Evolutionary conservation across 345 rosid species (phyloP).

Genomic region (Bretschneidera sinensis): DNA sequence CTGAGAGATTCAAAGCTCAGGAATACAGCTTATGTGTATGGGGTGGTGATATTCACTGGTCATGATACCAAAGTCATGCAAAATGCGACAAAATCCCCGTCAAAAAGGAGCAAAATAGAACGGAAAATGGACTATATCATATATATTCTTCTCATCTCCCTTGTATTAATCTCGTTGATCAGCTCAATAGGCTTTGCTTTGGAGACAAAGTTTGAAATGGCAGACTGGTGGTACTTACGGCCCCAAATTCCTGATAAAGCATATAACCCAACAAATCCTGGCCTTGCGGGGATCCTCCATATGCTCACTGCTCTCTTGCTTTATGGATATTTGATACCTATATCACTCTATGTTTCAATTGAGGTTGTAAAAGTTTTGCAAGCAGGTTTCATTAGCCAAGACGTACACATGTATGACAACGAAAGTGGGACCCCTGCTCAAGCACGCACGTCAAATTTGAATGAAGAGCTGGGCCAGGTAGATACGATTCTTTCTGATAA

Average conservation of each 20-base stretch:
- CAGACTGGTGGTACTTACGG: slow-evolving; percentile 76
- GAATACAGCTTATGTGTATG: slow-evolving; percentile 74
- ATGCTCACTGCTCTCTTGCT: slow-evolving; percentile 89
- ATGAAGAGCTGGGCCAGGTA: slow-evolving; percentile 97
- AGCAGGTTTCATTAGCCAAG: slow-evolving; percentile 89
- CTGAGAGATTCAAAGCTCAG: slow-evolving; percentile 96
- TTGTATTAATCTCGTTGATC: slow-evolving; percentile 59
- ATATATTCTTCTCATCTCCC: slow-evolving; percentile 71
- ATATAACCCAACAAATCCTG: slow-evolving; percentile 57
- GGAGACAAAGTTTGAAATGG: slow-evolving; percentile 69
- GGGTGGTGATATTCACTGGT: slow-evolving; percentile 83
- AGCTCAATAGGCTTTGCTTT: slow-evolving; percentile 89
- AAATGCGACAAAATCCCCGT: slow-evolving; percentile 82
- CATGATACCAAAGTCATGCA: slow-evolving; percentile 95
- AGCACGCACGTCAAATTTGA: slow-evolving; percentile 94
- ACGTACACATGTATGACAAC: slow-evolving; percentile 80
- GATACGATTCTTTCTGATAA: slow-evolving; percentile 96
- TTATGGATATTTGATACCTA: slow-evolving; percentile 96
- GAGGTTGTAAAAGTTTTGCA: slow-evolving; percentile 97
- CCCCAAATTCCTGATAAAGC: slow-evolving; percentile 43
- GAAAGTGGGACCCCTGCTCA: slow-evolving; percentile 77
- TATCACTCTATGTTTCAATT: slow-evolving; percentile 92
- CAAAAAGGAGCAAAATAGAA: slow-evolving; percentile 83
- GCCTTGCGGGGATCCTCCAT: slow-evolving; percentile 68
- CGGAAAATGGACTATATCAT: slow-evolving; percentile 89